Conservation (phyloP, 768 basidiomycete genomes). For the Trametes elegans region DNA sequence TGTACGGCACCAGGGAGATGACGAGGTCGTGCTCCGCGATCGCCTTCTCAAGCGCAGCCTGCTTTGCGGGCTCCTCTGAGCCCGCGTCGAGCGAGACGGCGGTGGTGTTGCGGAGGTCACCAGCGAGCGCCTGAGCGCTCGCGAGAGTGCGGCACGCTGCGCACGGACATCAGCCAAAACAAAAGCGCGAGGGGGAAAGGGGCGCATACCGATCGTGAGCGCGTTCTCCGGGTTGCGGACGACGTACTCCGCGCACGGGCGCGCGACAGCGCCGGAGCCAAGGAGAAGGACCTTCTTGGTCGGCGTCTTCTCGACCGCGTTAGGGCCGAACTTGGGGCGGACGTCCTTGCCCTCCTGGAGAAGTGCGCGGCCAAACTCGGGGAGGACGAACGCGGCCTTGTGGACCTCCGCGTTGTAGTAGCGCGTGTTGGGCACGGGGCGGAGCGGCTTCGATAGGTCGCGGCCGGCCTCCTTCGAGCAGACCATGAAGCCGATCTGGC, state of each 20-base stretch:
- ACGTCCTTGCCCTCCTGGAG: conserved; percentile 73
- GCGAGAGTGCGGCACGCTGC: conserved; percentile 85
- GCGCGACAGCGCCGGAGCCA: conserved; percentile 93
- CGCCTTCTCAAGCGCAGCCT: conserved; percentile 70
- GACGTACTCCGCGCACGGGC: conserved; percentile 95
- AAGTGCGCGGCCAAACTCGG: conserved; percentile 82
- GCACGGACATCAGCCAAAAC: not conserved
- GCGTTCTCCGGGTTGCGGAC: conserved; percentile 76
- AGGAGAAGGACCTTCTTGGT: conserved; percentile 82
- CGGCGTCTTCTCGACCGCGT: conserved; percentile 41
- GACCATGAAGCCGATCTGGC: conserved; percentile 93
- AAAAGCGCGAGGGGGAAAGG: not conserved
- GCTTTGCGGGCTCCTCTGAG: conserved; percentile 35
- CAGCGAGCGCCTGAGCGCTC: conserved; percentile 67
- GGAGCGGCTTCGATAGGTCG: conserved; percentile 69
- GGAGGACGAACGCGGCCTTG: conserved; percentile 79
- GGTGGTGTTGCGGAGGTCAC: conserved; percentile 64
- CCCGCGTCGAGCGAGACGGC: conserved; percentile 80
- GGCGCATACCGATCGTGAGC: conserved; percentile 73
- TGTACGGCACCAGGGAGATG: conserved; percentile 96
- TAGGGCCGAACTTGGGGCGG: conserved; percentile 70
- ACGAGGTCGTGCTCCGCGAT: conserved; percentile 89
- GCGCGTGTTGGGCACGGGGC: conserved; percentile 64
- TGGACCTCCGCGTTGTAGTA: conserved; percentile 90
- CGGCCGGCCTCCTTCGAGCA: conserved; percentile 75